Percentiles rank a stretch among this genome's conserved stretches.
These are phyloP conservation scores for Polysphondylium violaceum DNA, from an alignment of 78 protist species.

Conservation along the genomic window DNA sequence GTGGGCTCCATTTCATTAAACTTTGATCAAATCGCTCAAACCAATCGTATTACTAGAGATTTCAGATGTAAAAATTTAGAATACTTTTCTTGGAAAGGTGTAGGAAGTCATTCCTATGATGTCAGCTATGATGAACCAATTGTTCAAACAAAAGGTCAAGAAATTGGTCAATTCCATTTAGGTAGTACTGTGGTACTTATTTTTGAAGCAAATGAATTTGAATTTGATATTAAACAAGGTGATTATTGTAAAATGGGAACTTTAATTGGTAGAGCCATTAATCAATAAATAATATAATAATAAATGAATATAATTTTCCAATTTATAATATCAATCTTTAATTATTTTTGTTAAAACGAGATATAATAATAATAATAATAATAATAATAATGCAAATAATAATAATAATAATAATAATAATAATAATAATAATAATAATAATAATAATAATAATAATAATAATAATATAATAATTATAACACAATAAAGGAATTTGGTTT, in stretches of 20 bases:
- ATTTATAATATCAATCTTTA: too few relatives aligned
- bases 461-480: slow-evolving; percentile 1
- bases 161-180: slow-evolving; percentile 86
- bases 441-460: neutral
- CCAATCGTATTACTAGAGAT: slow-evolving; percentile 64
- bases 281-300: neutral
- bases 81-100: slow-evolving; percentile 76
- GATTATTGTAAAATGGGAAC: slow-evolving; percentile 81
- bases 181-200: slow-evolving; percentile 89
- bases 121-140: slow-evolving; percentile 35
- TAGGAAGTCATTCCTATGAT: slow-evolving; percentile 72
- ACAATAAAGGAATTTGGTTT: neutral
- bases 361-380: too few relatives aligned
- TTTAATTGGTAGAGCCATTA: slow-evolving; percentile 44
- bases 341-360: too few relatives aligned
- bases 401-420: neutral
- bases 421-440: slow-evolving; percentile 11
- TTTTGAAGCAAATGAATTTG: slow-evolving; percentile 80
- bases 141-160: slow-evolving; percentile 76
- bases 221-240: slow-evolving; percentile 78
- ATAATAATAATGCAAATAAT: too few relatives aligned
- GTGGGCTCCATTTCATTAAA: slow-evolving; percentile 88
- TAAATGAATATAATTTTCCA: too few relatives aligned
- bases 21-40: slow-evolving; percentile 51
- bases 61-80: slow-evolving; percentile 58